A percentile compares a stretch with the other conserved stretches of the same genome.
Evolutionary conservation across 1,284 basidiomycete species (phyloP).

Genomic region (Melampsora larici-populina): DNA sequence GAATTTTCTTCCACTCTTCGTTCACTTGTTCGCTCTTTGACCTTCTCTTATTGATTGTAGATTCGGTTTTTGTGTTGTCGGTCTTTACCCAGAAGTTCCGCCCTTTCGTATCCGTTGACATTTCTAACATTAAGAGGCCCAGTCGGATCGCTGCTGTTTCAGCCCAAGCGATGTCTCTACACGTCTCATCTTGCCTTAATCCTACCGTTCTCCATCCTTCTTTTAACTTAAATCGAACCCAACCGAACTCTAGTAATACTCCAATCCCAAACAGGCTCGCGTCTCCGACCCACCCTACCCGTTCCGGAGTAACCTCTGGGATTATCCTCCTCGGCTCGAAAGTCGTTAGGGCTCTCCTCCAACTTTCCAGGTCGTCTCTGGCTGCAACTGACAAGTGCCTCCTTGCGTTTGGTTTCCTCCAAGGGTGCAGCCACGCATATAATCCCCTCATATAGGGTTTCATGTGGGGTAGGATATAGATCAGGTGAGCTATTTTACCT

Average conservation of each 20-base stretch:
- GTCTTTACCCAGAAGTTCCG: too few relatives aligned
- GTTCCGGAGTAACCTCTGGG: not conserved
- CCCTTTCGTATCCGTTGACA: not conserved
- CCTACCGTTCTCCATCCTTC: not conserved
- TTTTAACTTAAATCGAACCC: too few relatives aligned
- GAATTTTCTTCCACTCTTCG: too few relatives aligned
- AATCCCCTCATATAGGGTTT: too few relatives aligned
- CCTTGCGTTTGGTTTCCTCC: not conserved
- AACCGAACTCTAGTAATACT: not conserved
- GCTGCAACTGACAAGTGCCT: not conserved
- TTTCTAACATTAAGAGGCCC: not conserved
- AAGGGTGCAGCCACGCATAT: not conserved
- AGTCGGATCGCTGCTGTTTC: constrained; percentile 9
- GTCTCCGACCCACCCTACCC: not conserved
- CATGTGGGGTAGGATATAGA: too few relatives aligned
- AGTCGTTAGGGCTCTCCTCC: not conserved
- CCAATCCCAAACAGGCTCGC: not conserved
- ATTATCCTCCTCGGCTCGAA: constrained; percentile 13
- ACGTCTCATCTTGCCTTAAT: too few relatives aligned
- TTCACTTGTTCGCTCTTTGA: too few relatives aligned
- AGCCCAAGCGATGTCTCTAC: not conserved
- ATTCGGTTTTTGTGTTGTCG: too few relatives aligned
- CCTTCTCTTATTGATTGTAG: too few relatives aligned
- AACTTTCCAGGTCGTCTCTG: not conserved
- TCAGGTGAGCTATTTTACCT: not conserved